Conservation (phyloP, 2,329 filamentous ascomycete genomes). For the Cladorrhinum sp. region DNA sequence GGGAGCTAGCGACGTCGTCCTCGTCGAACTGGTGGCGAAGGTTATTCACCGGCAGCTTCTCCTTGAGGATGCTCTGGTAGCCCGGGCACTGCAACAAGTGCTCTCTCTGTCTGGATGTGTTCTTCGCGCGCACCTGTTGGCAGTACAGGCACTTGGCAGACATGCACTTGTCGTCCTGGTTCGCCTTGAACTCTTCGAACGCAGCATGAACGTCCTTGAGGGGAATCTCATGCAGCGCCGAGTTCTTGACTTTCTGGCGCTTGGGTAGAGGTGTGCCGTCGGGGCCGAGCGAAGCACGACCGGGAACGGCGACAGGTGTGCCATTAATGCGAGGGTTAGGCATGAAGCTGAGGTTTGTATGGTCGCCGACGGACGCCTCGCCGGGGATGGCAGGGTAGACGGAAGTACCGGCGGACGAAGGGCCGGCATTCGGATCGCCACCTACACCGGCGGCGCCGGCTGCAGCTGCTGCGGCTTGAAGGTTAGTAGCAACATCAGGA, state of each 20-base stretch:
- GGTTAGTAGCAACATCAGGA: constrained; percentile 23
- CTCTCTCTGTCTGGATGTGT: constrained; percentile 29
- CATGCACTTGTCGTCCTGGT: constrained; percentile 27
- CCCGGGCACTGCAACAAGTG: constrained; percentile 25
- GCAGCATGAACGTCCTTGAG: constrained; percentile 28
- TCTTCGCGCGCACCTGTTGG: constrained; percentile 27
- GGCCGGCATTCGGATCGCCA: neutral
- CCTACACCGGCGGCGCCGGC: neutral
- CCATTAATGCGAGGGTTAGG: constrained; percentile 28
- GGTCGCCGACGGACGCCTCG: constrained; percentile 4
- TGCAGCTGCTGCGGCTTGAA: constrained; percentile 13
- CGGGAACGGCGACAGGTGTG: constrained; percentile 12
- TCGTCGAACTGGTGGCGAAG: constrained; percentile 28
- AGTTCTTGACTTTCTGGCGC: constrained; percentile 24
- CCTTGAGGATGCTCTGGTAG: constrained; percentile 25
- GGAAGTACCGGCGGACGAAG: neutral
- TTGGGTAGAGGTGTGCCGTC: constrained; percentile 24
- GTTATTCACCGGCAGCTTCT: constrained; percentile 27
- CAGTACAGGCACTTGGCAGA: constrained; percentile 25
- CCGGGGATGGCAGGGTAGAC: constrained; percentile 7
- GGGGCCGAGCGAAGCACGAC: constrained; percentile 15
- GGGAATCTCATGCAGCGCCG: constrained; percentile 24
- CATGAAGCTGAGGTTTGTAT: constrained; percentile 24
- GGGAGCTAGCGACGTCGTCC: constrained; percentile 25
- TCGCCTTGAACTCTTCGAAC: constrained; percentile 27